Evolutionary conservation across 2,329 filamentous ascomycete genomes (phyloP).

Genomic region (Diaporthe ilicicola): DNA sequence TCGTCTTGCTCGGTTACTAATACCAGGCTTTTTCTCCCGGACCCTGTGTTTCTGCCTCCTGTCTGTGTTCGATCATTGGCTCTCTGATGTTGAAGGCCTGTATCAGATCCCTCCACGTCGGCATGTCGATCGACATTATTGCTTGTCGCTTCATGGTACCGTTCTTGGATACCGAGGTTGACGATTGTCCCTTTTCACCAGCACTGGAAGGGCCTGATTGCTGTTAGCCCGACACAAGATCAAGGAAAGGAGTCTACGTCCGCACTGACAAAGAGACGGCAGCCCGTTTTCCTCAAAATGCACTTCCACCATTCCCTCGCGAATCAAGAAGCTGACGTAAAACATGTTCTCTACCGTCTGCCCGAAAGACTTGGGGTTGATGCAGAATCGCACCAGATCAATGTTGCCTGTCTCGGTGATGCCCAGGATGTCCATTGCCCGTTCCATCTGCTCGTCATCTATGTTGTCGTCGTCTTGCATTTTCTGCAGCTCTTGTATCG

Average conservation of each 20-base stretch:
- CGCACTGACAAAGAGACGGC: constrained; percentile 78
- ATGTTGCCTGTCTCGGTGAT: constrained; percentile 76
- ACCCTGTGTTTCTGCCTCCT: constrained; percentile 61
- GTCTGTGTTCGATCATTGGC: constrained; percentile 84
- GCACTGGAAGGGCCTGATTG: constrained; percentile 7
- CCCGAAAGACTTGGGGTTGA: constrained; percentile 90
- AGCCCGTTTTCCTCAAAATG: constrained; percentile 75
- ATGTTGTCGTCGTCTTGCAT: constrained; percentile 54
- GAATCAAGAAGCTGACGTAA: constrained; percentile 92
- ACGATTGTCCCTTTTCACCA: constrained; percentile 50
- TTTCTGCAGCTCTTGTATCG: constrained; percentile 55
- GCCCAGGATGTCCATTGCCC: constrained; percentile 70
- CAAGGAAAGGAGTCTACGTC: neutral
- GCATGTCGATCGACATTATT: constrained; percentile 87
- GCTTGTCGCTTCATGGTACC: constrained; percentile 80
- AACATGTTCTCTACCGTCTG: constrained; percentile 98
- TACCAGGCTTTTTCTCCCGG: constrained; percentile 73
- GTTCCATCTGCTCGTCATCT: constrained; percentile 54
- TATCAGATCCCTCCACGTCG: constrained; percentile 82
- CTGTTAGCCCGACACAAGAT: neutral
- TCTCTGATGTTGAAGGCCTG: constrained; percentile 78
- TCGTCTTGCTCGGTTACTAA: constrained; percentile 44
- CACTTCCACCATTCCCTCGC: constrained; percentile 83
- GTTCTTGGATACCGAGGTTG: constrained; percentile 51
- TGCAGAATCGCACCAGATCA: constrained; percentile 83